A percentile compares a stretch with the other conserved stretches of the same genome.
These are phyloP conservation scores for Exophiala sideris DNA, from an alignment of 2,329 filamentous ascomycete species.

Conservation along the genomic window DNA sequence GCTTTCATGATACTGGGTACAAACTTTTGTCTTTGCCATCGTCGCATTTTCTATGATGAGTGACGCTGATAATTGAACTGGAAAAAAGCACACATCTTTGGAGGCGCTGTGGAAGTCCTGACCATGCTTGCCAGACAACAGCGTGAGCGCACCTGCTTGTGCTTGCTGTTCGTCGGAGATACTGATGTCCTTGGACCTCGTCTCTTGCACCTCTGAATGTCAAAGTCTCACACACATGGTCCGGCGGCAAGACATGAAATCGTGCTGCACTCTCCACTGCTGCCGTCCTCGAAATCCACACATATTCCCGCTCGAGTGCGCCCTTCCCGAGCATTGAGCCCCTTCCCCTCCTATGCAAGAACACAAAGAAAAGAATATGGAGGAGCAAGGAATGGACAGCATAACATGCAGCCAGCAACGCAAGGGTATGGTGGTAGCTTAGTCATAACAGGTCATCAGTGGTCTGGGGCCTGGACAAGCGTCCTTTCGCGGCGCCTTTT, in stretches of 20 bases:
- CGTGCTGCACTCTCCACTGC: too few species aligned
- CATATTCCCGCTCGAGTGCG: background rate
- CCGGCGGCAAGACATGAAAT: too few species aligned
- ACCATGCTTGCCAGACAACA: too few species aligned
- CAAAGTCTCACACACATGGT: too few species aligned
- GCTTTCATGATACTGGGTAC: conserved; percentile 24
- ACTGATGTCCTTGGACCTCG: too few species aligned
- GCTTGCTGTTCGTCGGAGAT: too few species aligned
- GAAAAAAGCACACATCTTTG: background rate
- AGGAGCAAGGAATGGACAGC: background rate
- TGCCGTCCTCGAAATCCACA: too few species aligned
- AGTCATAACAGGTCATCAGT: conserved; percentile 20
- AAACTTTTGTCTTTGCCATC: conserved; percentile 22
- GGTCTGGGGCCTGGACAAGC: background rate
- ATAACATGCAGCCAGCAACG: conserved; percentile 5
- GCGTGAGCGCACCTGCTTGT: too few species aligned
- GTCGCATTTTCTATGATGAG: conserved; percentile 2
- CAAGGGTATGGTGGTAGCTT: conserved; percentile 21
- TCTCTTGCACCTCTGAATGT: background rate
- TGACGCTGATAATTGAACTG: background rate
- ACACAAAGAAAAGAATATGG: conserved; percentile 11
- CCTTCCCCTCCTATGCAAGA: conserved; percentile 21
- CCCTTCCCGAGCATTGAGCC: background rate
- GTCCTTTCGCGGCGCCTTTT: background rate
- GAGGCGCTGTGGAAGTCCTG: too few species aligned